These are phyloP conservation scores for Nannizzia gypsea DNA, from an alignment of 2,329 filamentous ascomycete genomes.

Conservation along the genomic window DNA sequence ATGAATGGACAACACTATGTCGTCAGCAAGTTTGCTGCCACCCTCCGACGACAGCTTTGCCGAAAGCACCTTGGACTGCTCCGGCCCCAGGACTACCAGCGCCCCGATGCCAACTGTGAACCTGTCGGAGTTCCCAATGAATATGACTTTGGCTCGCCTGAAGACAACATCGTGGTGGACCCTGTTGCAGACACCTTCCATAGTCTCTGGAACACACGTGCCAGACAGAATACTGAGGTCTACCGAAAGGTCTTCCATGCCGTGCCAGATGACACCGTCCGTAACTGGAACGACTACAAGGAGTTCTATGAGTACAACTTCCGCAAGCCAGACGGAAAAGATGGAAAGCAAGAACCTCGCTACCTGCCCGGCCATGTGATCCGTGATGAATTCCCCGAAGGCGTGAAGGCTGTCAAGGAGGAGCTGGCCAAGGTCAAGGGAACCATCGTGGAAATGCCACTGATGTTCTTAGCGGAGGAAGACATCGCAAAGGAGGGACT, in stretches of 20 bases:
- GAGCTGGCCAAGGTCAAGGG: slow-evolving; percentile 55
- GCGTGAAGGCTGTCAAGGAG: slow-evolving; percentile 61
- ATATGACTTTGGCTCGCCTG: slow-evolving; percentile 42
- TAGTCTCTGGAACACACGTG: slow-evolving; percentile 47
- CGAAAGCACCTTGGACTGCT: slow-evolving; percentile 81
- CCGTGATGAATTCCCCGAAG: slow-evolving; percentile 60
- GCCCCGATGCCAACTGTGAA: slow-evolving; percentile 45
- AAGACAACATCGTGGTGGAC: slow-evolving; percentile 44
- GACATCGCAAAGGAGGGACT: slow-evolving; percentile 79
- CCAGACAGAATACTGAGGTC: slow-evolving; percentile 47
- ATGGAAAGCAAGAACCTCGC: slow-evolving; percentile 31
- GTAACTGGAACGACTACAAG: slow-evolving; percentile 51
- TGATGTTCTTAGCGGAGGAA: slow-evolving; percentile 72
- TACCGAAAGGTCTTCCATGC: slow-evolving; percentile 52
- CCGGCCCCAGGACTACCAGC: slow-evolving; percentile 57
- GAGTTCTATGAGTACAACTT: slow-evolving; percentile 53
- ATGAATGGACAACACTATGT: slow-evolving; percentile 64
- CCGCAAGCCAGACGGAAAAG: slow-evolving; percentile 35
- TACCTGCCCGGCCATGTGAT: slow-evolving; percentile 84
- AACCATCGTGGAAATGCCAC: slow-evolving; percentile 76
- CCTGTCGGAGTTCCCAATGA: slow-evolving; percentile 46
- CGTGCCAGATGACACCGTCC: slow-evolving; percentile 47
- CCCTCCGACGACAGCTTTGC: slow-evolving; percentile 74
- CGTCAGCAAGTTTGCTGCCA: slow-evolving; percentile 65
- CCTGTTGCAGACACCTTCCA: slow-evolving; percentile 47